Evolutionary conservation across 192 early-diverging fungal genomes (phyloP).

Genomic region (Diversispora epigaea): DNA sequence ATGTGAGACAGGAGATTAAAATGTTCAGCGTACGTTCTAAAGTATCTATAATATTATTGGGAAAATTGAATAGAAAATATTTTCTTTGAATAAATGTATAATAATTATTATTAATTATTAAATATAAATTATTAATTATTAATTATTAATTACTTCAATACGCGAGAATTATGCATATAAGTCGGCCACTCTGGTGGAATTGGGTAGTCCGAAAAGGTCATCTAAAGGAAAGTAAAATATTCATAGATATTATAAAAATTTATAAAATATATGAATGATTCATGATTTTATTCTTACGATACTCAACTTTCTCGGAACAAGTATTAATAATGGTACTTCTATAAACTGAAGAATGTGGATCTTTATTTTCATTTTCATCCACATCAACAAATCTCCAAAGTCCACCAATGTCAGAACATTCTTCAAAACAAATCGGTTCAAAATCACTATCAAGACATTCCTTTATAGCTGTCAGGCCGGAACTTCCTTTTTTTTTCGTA

Average conservation of each 20-base stretch:
- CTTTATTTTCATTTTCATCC: conserved; percentile 37
- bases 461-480: conserved; percentile 56
- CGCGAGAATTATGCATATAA: conserved; percentile 50
- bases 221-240: not conserved
- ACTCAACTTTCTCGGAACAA: not conserved
- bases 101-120: not conserved
- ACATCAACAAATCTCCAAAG: conserved; percentile 59
- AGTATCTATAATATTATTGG: conserved; percentile 38
- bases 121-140: too few species aligned
- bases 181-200: conserved; percentile 61
- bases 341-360: conserved; percentile 57
- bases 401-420: conserved; percentile 50
- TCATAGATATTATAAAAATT: too few species aligned
- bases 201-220: conserved; percentile 58
- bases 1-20: conserved; percentile 54
- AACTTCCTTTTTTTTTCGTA: conserved; percentile 44
- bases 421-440: conserved; percentile 58
- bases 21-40: conserved; percentile 50
- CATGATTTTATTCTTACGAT: too few species aligned
- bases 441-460: conserved; percentile 50
- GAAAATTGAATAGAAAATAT: too few species aligned
- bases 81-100: not conserved
- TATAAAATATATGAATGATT: too few species aligned
- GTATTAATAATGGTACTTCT: conserved; percentile 57
- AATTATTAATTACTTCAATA: conserved; percentile 48